Percentiles rank a stretch among this genome's conserved stretches.
phyloP scores from a whole-genome alignment of 2,329 filamentous ascomycete species.

The Scedosporium aurantiacum region DNA sequence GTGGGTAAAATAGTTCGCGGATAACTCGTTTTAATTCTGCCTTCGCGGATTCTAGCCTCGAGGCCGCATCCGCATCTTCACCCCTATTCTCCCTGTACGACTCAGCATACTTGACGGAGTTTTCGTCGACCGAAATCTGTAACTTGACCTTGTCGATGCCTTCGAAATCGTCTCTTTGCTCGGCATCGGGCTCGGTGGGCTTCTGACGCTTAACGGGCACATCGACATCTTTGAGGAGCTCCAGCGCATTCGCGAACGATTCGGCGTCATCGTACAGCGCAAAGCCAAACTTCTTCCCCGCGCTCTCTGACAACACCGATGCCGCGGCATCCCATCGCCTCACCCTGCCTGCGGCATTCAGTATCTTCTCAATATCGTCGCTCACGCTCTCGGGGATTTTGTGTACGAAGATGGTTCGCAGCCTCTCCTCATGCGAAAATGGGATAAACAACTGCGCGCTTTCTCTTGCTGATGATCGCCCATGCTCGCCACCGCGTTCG shows the following conservation, averaged over 20 bases:
- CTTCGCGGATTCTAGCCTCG: constrained; percentile 59
- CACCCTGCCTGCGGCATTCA: constrained; percentile 66
- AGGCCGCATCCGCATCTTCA: constrained; percentile 46
- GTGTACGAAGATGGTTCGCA: constrained; percentile 82
- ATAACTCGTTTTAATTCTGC: constrained; percentile 57
- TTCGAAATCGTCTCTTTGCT: constrained; percentile 26
- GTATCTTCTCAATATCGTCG: constrained; percentile 66
- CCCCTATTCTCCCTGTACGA: constrained; percentile 59
- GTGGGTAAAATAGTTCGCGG: constrained; percentile 61
- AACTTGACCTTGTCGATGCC: constrained; percentile 60
- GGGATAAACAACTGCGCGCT: constrained; percentile 63
- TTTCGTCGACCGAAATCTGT: constrained; percentile 68
- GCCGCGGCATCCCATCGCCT: constrained; percentile 75
- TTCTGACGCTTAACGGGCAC: constrained; percentile 69
- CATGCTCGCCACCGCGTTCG: constrained; percentile 49
- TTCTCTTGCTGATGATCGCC: constrained; percentile 56
- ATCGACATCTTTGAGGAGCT: constrained; percentile 71
- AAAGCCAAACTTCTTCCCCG: constrained; percentile 83
- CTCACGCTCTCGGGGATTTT: constrained; percentile 71
- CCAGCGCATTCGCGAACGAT: constrained; percentile 73
- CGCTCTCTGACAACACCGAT: constrained; percentile 51
- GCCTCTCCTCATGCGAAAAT: constrained; percentile 79
- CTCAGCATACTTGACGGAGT: constrained; percentile 74
- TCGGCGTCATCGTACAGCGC: constrained; percentile 90
- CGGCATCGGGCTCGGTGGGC: constrained; percentile 26